Evolutionary conservation across 345 rosid genomes (phyloP).

Genomic region (Camelina neglecta): DNA sequence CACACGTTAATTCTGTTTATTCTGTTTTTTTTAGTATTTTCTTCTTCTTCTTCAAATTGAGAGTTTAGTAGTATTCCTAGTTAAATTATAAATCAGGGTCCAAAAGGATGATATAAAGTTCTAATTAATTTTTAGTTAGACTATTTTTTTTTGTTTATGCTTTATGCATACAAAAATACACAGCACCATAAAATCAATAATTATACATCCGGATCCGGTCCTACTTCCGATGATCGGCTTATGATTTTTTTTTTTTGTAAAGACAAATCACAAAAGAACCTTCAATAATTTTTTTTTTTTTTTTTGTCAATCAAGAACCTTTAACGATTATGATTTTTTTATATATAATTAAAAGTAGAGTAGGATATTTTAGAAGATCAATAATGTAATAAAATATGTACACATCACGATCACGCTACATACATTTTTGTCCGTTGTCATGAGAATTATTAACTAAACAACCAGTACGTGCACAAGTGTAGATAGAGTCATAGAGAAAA

Average conservation of each 20-base stretch:
- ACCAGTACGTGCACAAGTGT: conserved; percentile 37
- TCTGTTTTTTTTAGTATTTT: neutral
- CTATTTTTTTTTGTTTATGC: no score
- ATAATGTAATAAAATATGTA: conserved; percentile 22
- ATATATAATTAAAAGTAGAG: neutral
- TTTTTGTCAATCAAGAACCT: neutral
- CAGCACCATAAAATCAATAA: no score
- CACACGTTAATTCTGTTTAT: neutral
- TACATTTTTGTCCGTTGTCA: neutral
- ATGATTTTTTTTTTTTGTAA: neutral
- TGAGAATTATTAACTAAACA: neutral
- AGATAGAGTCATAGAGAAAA: neutral
- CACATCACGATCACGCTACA: conserved; percentile 25
- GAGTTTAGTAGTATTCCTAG: no score
- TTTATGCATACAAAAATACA: no score
- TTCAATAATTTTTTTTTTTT: no score
- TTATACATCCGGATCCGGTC: no score
- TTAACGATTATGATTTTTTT: neutral
- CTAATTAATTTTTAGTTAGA: neutral
- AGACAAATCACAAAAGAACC: neutral
- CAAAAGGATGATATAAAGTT: no score
- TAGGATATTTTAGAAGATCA: neutral
- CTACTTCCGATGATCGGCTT: no score
- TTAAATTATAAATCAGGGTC: no score
- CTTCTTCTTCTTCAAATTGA: neutral